Conservation (phyloP, 331 rosid species). For the Prunus yedoensis region DNA sequence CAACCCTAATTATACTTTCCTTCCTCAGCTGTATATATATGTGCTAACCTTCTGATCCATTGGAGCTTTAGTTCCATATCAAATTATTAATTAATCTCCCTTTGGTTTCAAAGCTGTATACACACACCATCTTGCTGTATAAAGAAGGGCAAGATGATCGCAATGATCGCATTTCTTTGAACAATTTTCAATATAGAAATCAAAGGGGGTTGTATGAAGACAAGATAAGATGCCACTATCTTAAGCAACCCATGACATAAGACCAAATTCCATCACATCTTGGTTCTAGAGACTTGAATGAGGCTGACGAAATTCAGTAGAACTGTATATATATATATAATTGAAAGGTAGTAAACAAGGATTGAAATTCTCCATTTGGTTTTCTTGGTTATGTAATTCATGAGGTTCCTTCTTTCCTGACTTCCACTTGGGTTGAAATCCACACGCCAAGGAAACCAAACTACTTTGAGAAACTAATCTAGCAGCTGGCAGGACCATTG, state of each 20-base stretch:
- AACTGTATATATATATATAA: background rate
- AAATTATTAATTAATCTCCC: no score
- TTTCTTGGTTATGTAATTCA: constrained; percentile 4
- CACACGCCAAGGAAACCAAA: constrained; percentile 43
- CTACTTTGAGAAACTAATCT: constrained; percentile 14
- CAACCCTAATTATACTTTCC: no score
- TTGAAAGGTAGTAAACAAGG: no score
- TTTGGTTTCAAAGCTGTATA: no score
- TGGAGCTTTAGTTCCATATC: no score
- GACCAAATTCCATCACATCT: constrained; percentile 43
- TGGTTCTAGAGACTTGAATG: constrained; percentile 18
- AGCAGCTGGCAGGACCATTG: constrained; percentile 38
- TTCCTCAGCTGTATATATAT: no score
- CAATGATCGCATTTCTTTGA: background rate
- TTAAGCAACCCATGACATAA: constrained; percentile 45
- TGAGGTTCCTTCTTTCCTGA: no score
- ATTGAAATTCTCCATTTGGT: background rate
- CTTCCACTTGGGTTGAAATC: constrained; percentile 26
- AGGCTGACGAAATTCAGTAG: background rate
- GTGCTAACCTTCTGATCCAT: no score
- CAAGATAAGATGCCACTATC: constrained; percentile 24
- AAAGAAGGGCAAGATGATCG: background rate
- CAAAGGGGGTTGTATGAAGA: background rate
- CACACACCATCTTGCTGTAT: background rate
- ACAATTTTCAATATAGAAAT: constrained; percentile 3